Evolutionary conservation across 352 stramenopile species (phyloP), one percentile per base, ranked within the genome.

Genomic region (Pythium insidiosum): DNA sequence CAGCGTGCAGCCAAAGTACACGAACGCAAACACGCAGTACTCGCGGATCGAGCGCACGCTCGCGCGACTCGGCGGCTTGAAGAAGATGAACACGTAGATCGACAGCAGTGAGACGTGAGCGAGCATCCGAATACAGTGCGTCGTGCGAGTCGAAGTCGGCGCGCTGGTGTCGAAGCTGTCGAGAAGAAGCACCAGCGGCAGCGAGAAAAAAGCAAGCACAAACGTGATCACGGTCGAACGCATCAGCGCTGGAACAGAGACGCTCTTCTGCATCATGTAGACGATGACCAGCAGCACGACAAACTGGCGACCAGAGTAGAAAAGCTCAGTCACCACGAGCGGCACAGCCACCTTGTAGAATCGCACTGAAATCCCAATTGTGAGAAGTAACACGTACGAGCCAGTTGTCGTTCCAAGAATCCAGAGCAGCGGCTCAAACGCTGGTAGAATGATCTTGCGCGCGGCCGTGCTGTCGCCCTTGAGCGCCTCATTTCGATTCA

Each of bases 361-460:
- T 29, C 10, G 73, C 44, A 0, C 49, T 63, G 12, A 79, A 45
- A n/a, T 38, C 46, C 13, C 57, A 43, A 24, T 45, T 26, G 41
- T 62, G 47, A 40, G 62, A 42, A 22, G 51, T 43, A 23, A 67
- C 61, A 52, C 23, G 56, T 79, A 84, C 0, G 53, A 29, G 16
- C 57, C 58, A 0, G 65, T 61, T 2, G 45, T 43, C 4, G 33
- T 28, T 11, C 47, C 55, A 16, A 89, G 50, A 2, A 83, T 46
- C 57, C 68, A 77, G 12, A 92, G 45, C 15, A 88, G 43, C 23
- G 77, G 73, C 49, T 89, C 70, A 36, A 87, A 92, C 1, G 77
- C 65, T 5, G 79, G 79, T 2, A 91, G 38, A 9, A 91, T 65
- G 25, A 88, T 64, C 53, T 77, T 75, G 11, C 70, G 61, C 9